Evolutionary conservation across 352 stramenopile species (phyloP).

Genomic region (Phytophthora fragariae): DNA sequence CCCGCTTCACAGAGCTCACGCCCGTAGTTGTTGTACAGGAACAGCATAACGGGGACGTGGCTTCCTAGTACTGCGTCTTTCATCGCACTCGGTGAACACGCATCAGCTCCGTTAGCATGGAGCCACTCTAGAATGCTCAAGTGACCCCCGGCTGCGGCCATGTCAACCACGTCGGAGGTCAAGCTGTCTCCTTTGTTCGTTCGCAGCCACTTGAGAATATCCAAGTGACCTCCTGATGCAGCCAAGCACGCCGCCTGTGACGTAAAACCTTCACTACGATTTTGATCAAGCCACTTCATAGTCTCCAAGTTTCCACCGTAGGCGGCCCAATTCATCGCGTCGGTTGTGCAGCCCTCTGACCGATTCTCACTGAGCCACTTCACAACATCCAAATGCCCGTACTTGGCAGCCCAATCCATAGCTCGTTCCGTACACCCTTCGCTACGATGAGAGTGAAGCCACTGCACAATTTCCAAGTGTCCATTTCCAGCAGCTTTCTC

Average conservation of each 20-base stretch:
- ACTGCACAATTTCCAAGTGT: constrained; percentile 28
- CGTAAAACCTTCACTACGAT: constrained; percentile 23
- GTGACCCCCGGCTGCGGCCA: constrained; percentile 22
- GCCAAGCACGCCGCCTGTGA: constrained; percentile 25
- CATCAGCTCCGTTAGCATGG: constrained; percentile 11
- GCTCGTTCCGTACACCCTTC: constrained; percentile 35
- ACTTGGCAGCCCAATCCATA: constrained; percentile 38
- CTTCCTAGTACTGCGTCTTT: constrained; percentile 23
- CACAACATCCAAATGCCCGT: constrained; percentile 31
- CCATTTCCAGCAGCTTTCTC: constrained; percentile 40
- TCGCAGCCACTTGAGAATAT: constrained; percentile 33
- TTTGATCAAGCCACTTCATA: constrained; percentile 27
- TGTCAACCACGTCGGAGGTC: constrained; percentile 15
- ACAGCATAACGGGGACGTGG: constrained; percentile 34
- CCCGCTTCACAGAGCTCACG: constrained; percentile 20
- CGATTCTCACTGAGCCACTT: constrained; percentile 34
- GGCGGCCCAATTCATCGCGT: constrained; percentile 34
- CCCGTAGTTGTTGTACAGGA: constrained; percentile 26
- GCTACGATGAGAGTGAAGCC: constrained; percentile 23
- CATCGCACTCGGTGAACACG: constrained; percentile 26
- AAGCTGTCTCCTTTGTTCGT: constrained; percentile 8
- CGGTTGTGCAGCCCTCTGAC: constrained; percentile 25
- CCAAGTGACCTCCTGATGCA: constrained; percentile 18
- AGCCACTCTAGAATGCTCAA: constrained; percentile 26
- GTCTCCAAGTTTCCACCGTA: constrained; percentile 23